These are phyloP conservation scores for Hippophae rhamnoides DNA, from an alignment of 306 rosid species.

Conservation along the genomic window DNA sequence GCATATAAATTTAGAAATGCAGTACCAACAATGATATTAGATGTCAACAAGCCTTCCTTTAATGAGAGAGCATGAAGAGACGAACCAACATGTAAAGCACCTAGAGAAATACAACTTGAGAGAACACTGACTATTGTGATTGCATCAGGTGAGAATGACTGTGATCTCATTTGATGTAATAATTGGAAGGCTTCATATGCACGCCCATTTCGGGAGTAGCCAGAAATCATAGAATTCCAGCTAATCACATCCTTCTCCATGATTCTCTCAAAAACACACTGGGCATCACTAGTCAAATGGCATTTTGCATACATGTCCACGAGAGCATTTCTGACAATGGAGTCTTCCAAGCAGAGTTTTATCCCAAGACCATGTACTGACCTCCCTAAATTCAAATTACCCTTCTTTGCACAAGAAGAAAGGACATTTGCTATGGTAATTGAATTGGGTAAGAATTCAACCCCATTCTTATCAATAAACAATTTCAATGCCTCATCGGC, in stretches of 20 bases:
- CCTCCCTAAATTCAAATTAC: constrained; percentile 35
- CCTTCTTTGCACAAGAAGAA: constrained; percentile 56
- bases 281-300: constrained; percentile 29
- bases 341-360: constrained; percentile 39
- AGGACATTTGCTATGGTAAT: constrained; percentile 55
- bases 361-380: constrained; percentile 43
- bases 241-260: constrained; percentile 38
- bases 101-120: constrained; percentile 51
- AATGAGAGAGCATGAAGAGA: constrained; percentile 49
- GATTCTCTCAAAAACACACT: constrained; percentile 37
- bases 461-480: constrained; percentile 34
- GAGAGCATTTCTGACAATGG: constrained; percentile 51
- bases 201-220: constrained; percentile 47
- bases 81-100: constrained; percentile 48
- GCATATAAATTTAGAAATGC: constrained; percentile 66
- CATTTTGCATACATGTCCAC: constrained; percentile 70
- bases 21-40: constrained; percentile 53
- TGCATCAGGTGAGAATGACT: constrained; percentile 39
- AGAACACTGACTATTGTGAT: constrained; percentile 56
- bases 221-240: constrained; percentile 76
- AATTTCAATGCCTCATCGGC: constrained; percentile 42
- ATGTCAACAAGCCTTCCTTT: constrained; percentile 35
- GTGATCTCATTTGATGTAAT: constrained; percentile 45
- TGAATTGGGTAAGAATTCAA: constrained; percentile 44
- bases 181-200: constrained; percentile 46